Conservation (phyloP, 495 filamentous ascomycete species). For the Oleoguttula mirabilis region DNA sequence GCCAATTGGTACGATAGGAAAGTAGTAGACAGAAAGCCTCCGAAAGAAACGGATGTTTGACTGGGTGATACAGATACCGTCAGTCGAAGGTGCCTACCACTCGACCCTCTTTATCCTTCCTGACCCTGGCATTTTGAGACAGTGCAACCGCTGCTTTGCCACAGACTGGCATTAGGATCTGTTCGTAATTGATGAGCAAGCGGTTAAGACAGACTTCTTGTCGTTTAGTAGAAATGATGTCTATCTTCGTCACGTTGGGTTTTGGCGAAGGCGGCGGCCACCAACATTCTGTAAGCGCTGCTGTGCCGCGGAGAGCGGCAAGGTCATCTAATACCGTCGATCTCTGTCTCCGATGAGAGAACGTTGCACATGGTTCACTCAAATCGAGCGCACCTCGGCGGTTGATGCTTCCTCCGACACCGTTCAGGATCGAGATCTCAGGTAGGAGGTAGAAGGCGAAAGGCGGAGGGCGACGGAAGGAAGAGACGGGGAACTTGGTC, state of each 20-base stretch:
- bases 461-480: no score
- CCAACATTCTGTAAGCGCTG: slow-evolving; percentile 9
- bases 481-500: no score
- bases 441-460: no score
- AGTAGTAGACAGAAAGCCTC: background rate
- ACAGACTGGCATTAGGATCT: background rate
- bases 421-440: no score
- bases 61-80: background rate
- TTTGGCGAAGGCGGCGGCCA: background rate
- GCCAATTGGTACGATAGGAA: background rate
- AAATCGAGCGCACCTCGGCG: no score
- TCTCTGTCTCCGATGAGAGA: no score
- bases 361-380: no score
- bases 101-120: background rate
- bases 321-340: no score
- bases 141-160: slow-evolving; percentile 11
- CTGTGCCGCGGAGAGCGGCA: slow-evolving; percentile 17
- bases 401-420: no score
- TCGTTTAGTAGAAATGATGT: background rate
- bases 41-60: background rate
- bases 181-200: background rate
- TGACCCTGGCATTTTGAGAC: background rate
- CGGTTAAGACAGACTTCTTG: background rate
- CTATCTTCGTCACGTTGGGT: background rate
- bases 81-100: background rate